Base-by-base conservation (phyloP, 768 basidiomycete genomes). In the Hygrocybe punicea region DNA sequence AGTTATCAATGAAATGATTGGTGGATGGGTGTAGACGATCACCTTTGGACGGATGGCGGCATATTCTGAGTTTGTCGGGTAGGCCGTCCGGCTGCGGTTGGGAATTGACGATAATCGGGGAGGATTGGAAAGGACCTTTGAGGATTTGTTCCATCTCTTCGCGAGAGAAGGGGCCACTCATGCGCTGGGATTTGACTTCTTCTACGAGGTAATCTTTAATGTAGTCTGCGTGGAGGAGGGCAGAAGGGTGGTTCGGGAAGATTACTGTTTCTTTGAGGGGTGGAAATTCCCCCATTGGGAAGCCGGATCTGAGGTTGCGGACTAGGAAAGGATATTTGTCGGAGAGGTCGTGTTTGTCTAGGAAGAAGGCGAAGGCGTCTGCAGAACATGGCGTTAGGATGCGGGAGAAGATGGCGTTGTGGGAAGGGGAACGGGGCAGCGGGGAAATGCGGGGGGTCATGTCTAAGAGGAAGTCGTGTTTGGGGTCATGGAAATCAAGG, bases 91-190 rank as follows among this genome's bases (percentile, higher is more conserved):
- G n/a, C n/a, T n/a, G n/a, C n/a, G n/a, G n/a, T n/a, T n/a, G n/a
- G n/a, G n/a, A n/a, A n/a, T n/a, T n/a, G n/a, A n/a, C n/a, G n/a
- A n/a, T n/a, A n/a, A n/a, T n/a, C n/a, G n/a, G n/a, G n/a, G n/a
- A n/a, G n/a, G n/a, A 63, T 24, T 65, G 60, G 53, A 72, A 74
- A 14, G 67, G 66, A 4, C 72, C 69, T 2, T 57, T 21, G 2
- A 74, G 51, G n/a, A 72, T 62, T 3, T 8, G 10, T 21, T 71
- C 66, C 0, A 62, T 40, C 17, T 68, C 60, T 0, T 48, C 46
- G 4, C 44, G 52, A 2, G 67, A 53, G 47, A 62, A 68, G 8
- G 68, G 69, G 25, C 69, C 66, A 16, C 45, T 51, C 58, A 70
- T 59, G 0, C 67, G 29, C 59, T 56, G 1, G n/a, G n/a, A n/a